A percentile compares a stretch with the other conserved stretches of the same genome.
Conservation (phyloP, 352 stramenopile genomes). For the Globisporangium middletonii region DNA sequence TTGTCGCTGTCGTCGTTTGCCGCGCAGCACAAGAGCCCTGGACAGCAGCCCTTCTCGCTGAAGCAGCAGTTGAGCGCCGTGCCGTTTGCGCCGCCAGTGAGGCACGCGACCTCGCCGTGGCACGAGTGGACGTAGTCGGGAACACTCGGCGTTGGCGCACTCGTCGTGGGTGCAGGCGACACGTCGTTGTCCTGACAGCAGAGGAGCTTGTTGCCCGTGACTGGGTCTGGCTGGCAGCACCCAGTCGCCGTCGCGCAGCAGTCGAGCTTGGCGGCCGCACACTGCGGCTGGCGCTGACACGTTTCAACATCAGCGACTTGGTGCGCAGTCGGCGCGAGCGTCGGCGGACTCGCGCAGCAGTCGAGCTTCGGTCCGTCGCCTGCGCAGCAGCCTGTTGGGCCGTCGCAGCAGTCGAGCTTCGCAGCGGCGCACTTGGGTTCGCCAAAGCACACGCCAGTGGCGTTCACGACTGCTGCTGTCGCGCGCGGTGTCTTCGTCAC, state of each 20-base stretch:
- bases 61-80: constrained; percentile 25
- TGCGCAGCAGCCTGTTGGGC: constrained; percentile 37
- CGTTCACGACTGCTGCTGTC: constrained; percentile 8
- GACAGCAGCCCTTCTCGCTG: constrained; percentile 17
- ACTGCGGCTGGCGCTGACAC: constrained; percentile 32
- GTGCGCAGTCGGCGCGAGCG: background rate
- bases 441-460: constrained; percentile 22
- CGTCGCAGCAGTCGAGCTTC: constrained; percentile 37
- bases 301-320: constrained; percentile 4
- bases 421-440: constrained; percentile 37
- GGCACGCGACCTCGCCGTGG: constrained; percentile 13
- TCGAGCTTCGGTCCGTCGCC: constrained; percentile 26
- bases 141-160: constrained; percentile 2
- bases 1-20: background rate
- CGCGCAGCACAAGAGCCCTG: constrained; percentile 16
- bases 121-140: constrained; percentile 11
- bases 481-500: constrained; percentile 23
- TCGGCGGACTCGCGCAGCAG: constrained; percentile 26
- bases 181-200: constrained; percentile 11
- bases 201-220: constrained; percentile 14
- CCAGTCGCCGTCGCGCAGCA: constrained; percentile 18
- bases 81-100: constrained; percentile 18
- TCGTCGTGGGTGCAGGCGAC: background rate
- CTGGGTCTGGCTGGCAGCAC: constrained; percentile 21
- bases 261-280: constrained; percentile 17